Base-by-base conservation (phyloP, 1,139 yeast species). In the Sugiyamaella grinbergsii region DNA sequence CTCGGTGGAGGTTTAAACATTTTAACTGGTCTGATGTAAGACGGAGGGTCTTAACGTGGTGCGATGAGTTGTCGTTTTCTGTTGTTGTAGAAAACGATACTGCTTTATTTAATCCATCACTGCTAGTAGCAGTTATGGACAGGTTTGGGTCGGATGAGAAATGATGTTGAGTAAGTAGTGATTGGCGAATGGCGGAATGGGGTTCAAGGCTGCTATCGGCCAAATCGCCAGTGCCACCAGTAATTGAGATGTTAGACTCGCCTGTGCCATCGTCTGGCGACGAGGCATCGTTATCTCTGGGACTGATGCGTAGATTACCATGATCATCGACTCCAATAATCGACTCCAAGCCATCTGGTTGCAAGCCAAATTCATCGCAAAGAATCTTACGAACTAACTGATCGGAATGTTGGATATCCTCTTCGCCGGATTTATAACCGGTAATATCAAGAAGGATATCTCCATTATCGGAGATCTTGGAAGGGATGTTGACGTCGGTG, bases 391-490 rank as follows among this genome's bases (percentile, higher is more conserved):
- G 82, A 55, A 93, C 80, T 44, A 85, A 74, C 52, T 82, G 83
- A 48, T 73, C 77, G 4, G 75, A 62, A 42, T 65, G 70, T 42
- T 66, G 60, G 34, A 69, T 62, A 41, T 71, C 70, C 63, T 85
- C 88, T 32, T 85, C 83, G 59, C 85, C 88, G 29, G 96, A 87
- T 69, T 91, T 93, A 71, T 94, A 94, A 22, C 99, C 99, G 61
- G 90, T 95, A 84, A 93, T 88, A 70, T 94, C 99, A 45, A 94
- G 73, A 42, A 91, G 80, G 63, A 94, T 77, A 64, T 91, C 96
- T 10, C 98, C 98, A 62, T 89, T 88, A 58, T 85, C 83, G 57
- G 89, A 95, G 38, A 91, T 79, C 59, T 84, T 89, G 18, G 95
- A 84, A 1, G 98, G 97, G 36, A 93, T 91, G 61, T 90, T 88